Evolutionary conservation across 1,284 basidiomycete species (phyloP).

Genomic region (Ustilago vetiveriae): DNA sequence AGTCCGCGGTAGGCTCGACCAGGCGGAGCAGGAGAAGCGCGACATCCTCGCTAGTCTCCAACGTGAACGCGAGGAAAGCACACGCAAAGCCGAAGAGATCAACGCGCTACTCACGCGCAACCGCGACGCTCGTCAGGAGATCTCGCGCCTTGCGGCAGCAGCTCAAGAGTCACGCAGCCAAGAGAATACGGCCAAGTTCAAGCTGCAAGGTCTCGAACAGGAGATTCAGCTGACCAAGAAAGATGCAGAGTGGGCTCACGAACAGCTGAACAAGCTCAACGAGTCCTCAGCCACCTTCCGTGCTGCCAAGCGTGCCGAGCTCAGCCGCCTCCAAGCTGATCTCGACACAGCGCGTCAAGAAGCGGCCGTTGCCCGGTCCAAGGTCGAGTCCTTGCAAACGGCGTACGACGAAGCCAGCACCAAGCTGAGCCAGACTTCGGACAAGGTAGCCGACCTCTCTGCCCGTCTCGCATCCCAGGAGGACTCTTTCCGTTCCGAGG

Average conservation of each 20-base stretch:
- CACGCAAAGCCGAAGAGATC: conserved; percentile 58
- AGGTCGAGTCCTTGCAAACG: conserved; percentile 76
- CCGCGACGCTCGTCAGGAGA: conserved; percentile 55
- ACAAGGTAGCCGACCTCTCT: conserved; percentile 76
- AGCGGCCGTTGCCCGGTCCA: conserved; percentile 73
- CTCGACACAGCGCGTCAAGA: conserved; percentile 77
- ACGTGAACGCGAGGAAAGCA: conserved; percentile 58
- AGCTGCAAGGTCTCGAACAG: conserved; percentile 79
- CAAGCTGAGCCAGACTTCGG: conserved; percentile 77
- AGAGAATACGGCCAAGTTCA: conserved; percentile 72
- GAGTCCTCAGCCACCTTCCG: conserved; percentile 46
- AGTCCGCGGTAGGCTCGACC: conserved; percentile 41
- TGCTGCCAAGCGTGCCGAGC: conserved; percentile 72
- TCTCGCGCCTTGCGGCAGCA: conserved; percentile 49
- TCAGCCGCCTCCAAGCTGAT: conserved; percentile 77
- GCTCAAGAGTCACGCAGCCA: conserved; percentile 54
- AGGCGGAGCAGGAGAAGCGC: conserved; percentile 62
- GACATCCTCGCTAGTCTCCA: conserved; percentile 61
- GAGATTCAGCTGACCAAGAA: conserved; percentile 78
- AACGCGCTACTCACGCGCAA: conserved; percentile 40
- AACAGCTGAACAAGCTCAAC: conserved; percentile 56
- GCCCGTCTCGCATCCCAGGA: conserved; percentile 81
- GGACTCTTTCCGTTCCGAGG: conserved; percentile 79
- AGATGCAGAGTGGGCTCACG: conserved; percentile 74
- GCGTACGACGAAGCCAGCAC: conserved; percentile 75